phyloP scores from a whole-genome alignment of 2,329 filamentous ascomycete genomes.

The Alternaria sp. region DNA sequence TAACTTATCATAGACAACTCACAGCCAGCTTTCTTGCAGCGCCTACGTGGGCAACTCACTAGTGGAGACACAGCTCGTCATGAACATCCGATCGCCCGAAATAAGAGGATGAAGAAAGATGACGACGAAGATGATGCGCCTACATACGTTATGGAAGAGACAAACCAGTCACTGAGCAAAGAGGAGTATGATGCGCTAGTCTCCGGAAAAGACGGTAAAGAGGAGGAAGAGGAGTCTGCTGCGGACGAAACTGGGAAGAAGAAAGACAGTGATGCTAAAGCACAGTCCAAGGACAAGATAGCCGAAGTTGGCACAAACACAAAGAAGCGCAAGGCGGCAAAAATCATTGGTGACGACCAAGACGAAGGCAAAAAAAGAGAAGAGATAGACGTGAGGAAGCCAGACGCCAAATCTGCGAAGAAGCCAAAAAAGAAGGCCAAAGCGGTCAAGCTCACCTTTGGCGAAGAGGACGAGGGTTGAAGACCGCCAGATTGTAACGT shows the following conservation, averaged over 20 bases:
- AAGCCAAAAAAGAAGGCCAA: constrained; percentile 51
- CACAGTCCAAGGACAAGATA: constrained; percentile 42
- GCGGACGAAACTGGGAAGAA: constrained; percentile 16
- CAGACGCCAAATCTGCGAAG: constrained; percentile 33
- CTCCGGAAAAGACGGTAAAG: constrained; percentile 37
- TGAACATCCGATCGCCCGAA: constrained; percentile 56
- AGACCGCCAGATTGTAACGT: neutral
- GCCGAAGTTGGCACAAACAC: constrained; percentile 43
- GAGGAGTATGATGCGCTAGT: constrained; percentile 60
- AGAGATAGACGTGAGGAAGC: constrained; percentile 20
- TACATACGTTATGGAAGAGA: constrained; percentile 75
- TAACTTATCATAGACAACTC: constrained; percentile 57
- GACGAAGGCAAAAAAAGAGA: constrained; percentile 28
- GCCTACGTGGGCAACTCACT: constrained; percentile 63
- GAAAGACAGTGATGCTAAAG: constrained; percentile 12
- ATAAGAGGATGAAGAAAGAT: constrained; percentile 59
- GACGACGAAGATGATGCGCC: constrained; percentile 81
- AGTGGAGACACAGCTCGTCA: constrained; percentile 58
- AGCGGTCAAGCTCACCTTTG: constrained; percentile 50
- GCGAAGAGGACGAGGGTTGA: constrained; percentile 46
- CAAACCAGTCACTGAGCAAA: constrained; percentile 67
- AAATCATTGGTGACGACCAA: constrained; percentile 45
- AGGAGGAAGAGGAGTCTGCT: constrained; percentile 17
- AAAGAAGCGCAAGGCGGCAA: constrained; percentile 52
- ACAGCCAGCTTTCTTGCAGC: constrained; percentile 58